Percentiles rank a stretch among this genome's conserved stretches.
These are phyloP conservation scores for Lachnellula willkommii DNA, from an alignment of 2,329 filamentous ascomycete species.

Conservation along the genomic window DNA sequence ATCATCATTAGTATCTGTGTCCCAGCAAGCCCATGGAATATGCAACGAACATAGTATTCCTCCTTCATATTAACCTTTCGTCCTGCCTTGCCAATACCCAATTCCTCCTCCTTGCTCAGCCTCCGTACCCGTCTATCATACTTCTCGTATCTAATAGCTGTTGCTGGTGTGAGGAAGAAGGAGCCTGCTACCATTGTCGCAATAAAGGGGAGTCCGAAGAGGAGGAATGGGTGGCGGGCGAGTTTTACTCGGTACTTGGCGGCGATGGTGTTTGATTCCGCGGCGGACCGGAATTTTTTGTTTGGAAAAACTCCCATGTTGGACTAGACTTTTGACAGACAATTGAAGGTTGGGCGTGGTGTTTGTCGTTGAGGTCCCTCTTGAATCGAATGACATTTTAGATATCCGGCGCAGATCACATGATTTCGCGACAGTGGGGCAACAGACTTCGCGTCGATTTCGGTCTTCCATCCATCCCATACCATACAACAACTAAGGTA, in stretches of 20 bases:
- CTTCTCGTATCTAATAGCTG: constrained; percentile 87
- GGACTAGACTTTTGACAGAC: constrained; percentile 6
- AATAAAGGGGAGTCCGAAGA: constrained; percentile 93
- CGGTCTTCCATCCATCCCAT: not conserved
- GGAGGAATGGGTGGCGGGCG: constrained; percentile 74
- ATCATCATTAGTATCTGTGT: constrained; percentile 10
- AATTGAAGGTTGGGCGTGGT: not conserved
- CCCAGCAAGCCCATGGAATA: not conserved
- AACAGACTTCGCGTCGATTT: constrained; percentile 6
- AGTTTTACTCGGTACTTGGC: constrained; percentile 72
- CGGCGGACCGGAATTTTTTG: constrained; percentile 65
- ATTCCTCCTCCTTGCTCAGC: constrained; percentile 77
- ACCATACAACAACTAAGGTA: constrained; percentile 6
- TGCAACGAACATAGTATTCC: constrained; percentile 71
- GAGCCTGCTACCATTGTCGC: constrained; percentile 83
- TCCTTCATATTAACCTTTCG: constrained; percentile 75
- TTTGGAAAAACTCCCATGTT: constrained; percentile 59
- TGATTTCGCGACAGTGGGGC: constrained; percentile 13
- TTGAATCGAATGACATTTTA: not conserved
- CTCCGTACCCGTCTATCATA: constrained; percentile 86
- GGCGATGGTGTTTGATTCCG: constrained; percentile 63
- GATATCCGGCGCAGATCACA: constrained; percentile 10
- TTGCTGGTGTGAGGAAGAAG: constrained; percentile 90
- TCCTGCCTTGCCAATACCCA: constrained; percentile 68
- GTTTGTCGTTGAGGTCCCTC: not conserved